Conservation (phyloP, 2,329 filamentous ascomycete species). For the Reticulascus tulasneorum region DNA sequence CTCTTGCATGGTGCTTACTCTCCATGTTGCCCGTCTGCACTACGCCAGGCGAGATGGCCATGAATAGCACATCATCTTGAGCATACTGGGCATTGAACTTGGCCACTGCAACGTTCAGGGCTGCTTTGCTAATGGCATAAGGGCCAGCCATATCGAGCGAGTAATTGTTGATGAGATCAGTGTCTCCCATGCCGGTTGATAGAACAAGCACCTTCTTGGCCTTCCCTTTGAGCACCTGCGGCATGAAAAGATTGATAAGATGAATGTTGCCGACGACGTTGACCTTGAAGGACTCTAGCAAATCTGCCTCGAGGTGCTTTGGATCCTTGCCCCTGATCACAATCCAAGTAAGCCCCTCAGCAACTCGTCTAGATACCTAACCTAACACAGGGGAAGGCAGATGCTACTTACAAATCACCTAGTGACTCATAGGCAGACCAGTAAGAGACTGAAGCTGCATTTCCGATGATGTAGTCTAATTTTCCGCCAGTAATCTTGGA, state of each 20-base stretch:
- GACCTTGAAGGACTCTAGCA: slow-evolving; percentile 27
- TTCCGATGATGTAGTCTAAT: slow-evolving; percentile 51
- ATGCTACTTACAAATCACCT: slow-evolving; percentile 34
- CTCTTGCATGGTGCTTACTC: slow-evolving; percentile 1
- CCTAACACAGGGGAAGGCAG: no score
- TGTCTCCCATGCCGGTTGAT: slow-evolving; percentile 43
- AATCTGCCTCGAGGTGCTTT: slow-evolving; percentile 6
- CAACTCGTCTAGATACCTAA: background rate
- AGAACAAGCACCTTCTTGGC: slow-evolving; percentile 53
- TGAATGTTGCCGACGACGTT: slow-evolving; percentile 52
- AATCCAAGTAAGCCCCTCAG: no score
- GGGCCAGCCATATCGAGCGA: slow-evolving; percentile 28
- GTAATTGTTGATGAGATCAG: slow-evolving; percentile 33
- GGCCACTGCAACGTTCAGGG: slow-evolving; percentile 47
- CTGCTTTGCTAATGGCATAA: slow-evolving; percentile 50
- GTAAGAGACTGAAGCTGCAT: slow-evolving; percentile 34
- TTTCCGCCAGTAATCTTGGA: slow-evolving; percentile 29
- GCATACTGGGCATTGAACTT: slow-evolving; percentile 50
- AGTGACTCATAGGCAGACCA: slow-evolving; percentile 27
- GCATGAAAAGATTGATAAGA: slow-evolving; percentile 48
- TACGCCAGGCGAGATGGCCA: slow-evolving; percentile 47
- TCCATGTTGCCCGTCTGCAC: slow-evolving; percentile 46
- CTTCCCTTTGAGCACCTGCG: slow-evolving; percentile 45
- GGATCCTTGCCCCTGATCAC: slow-evolving; percentile 7
- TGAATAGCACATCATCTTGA: slow-evolving; percentile 47